Evolutionary conservation across 345 rosid genomes (phyloP).

Genomic region (Iberis pinnata): DNA sequence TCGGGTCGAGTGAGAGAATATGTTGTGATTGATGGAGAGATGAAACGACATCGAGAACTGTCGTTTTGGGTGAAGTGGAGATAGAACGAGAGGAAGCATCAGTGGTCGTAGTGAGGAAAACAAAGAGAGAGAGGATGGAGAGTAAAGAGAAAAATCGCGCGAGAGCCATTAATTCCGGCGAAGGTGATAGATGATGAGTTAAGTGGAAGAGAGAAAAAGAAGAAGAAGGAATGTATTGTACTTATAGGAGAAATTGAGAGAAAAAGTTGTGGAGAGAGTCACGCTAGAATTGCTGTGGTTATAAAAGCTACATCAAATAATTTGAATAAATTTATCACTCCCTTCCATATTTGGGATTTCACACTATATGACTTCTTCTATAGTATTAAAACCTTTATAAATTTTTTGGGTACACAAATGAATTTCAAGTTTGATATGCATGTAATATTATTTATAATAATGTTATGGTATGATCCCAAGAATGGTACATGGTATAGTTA

Average conservation of each 20-base stretch:
- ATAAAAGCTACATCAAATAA: slow-evolving; percentile 23
- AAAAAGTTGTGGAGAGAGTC: slow-evolving; percentile 17
- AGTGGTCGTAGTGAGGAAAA: slow-evolving; percentile 13
- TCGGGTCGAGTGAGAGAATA: slow-evolving; percentile 42
- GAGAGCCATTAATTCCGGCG: slow-evolving; percentile 25
- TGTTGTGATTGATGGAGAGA: slow-evolving; percentile 45
- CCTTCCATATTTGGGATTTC: slow-evolving; percentile 3
- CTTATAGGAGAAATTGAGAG: slow-evolving; percentile 20
- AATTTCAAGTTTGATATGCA: too few relatives aligned
- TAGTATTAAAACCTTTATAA: too few relatives aligned
- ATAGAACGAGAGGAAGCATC: slow-evolving; percentile 36
- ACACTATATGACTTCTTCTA: slow-evolving; percentile 2
- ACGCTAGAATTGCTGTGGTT: slow-evolving; percentile 24
- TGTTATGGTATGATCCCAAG: too few relatives aligned
- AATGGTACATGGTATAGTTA: too few relatives aligned
- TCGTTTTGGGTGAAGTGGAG: slow-evolving; percentile 25
- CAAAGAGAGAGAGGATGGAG: slow-evolving; percentile 13
- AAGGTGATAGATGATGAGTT: neutral
- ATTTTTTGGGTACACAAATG: too few relatives aligned
- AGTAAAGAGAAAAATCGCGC: slow-evolving; percentile 12
- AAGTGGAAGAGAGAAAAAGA: slow-evolving; percentile 2
- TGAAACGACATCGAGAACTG: slow-evolving; percentile 39
- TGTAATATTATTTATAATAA: too few relatives aligned
- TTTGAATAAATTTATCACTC: neutral
- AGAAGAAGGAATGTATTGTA: slow-evolving; percentile 2